Evolutionary conservation across 305 asterid genomes (phyloP).

Genomic region (Solanum hybrid): DNA sequence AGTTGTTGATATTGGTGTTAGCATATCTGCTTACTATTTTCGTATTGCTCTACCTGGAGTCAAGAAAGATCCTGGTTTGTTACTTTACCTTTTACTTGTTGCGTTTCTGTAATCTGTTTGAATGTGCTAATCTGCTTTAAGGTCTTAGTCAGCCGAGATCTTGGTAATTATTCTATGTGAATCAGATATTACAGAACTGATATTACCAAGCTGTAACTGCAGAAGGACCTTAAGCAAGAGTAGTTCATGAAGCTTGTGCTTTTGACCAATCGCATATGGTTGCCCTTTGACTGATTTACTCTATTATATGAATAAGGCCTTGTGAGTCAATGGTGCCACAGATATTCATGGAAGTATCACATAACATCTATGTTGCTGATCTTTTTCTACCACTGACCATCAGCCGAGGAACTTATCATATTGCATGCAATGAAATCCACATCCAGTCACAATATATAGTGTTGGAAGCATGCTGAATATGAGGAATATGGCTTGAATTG

Average conservation of each 20-base stretch:
- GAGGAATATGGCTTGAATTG: background rate
- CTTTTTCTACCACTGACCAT: background rate
- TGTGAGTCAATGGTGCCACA: background rate
- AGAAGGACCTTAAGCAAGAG: background rate
- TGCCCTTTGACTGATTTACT: background rate
- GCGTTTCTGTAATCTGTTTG: background rate
- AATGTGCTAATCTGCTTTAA: background rate
- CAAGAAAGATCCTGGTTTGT: conserved; percentile 71
- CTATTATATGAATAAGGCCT: background rate
- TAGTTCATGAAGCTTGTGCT: background rate
- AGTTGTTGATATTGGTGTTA: conserved; percentile 57
- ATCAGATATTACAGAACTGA: background rate
- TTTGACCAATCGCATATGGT: background rate
- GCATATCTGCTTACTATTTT: conserved; percentile 62
- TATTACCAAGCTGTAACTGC: background rate
- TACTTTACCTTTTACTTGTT: background rate
- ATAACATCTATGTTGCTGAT: background rate
- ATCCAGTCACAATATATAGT: background rate
- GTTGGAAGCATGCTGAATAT: background rate
- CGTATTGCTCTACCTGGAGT: conserved; percentile 91
- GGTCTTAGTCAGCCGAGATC: background rate
- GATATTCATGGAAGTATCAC: background rate
- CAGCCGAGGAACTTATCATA: background rate
- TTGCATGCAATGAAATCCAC: background rate
- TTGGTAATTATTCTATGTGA: background rate